phyloP scores from a whole-genome alignment of 345 rosid genomes.

The Eucalyptus leucophloia region DNA sequence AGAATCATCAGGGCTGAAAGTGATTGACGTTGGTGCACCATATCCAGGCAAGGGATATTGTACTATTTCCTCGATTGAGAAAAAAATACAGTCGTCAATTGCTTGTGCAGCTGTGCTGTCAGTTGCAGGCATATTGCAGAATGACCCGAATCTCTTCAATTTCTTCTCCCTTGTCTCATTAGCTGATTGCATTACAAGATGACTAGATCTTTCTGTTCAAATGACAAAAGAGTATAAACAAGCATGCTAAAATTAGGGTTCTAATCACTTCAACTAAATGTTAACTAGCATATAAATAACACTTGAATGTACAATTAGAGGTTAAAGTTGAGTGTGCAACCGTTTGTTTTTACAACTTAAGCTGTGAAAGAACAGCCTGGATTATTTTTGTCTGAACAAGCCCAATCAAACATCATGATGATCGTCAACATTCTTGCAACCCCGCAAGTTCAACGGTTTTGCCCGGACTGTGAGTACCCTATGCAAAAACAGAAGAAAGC shows the following conservation, averaged over 20 bases:
- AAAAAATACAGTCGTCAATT: slow-evolving; percentile 24
- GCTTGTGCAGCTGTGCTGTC: slow-evolving; percentile 23
- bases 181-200: slow-evolving; percentile 47
- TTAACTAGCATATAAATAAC: not conserved
- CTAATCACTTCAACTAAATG: not conserved
- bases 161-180: slow-evolving; percentile 27
- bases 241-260: not conserved
- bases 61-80: slow-evolving; percentile 73
- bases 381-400: not conserved
- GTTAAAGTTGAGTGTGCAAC: not conserved
- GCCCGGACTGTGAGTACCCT: not conserved
- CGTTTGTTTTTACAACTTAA: not conserved
- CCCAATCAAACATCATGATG: not conserved
- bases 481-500: not conserved
- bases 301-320: not conserved
- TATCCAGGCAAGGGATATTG: slow-evolving; percentile 91
- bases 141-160: slow-evolving; percentile 33
- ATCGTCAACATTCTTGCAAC: not conserved
- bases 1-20: slow-evolving; percentile 85
- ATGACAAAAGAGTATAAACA: not conserved
- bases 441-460: not conserved
- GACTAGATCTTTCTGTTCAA: not conserved
- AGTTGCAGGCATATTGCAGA: slow-evolving; percentile 37
- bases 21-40: slow-evolving; percentile 54
- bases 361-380: not conserved